Base-by-base conservation (phyloP, 768 basidiomycete genomes). In the Guyanaporus albipodus region DNA sequence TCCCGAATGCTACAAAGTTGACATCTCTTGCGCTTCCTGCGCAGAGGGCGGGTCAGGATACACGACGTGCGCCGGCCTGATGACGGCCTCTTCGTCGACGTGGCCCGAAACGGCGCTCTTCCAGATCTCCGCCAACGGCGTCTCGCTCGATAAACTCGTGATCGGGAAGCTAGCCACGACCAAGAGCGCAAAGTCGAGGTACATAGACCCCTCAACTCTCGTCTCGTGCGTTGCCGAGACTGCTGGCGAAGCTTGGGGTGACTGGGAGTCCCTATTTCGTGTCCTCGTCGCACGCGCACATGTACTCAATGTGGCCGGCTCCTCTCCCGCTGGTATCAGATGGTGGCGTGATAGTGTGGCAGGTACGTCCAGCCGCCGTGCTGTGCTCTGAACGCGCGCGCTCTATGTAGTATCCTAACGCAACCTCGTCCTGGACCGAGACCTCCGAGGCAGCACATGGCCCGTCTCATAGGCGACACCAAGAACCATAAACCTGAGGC, bases 241-340 rank as follows among this genome's bases (percentile, higher is more conserved):
- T 0, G 76, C 79, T 54, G 57, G 53, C n/a, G 49, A 74, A 46
- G 86, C 84, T 22, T 89, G 87, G 87, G 76, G 81, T 82, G 48
- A 67, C 83, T 69, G 21, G 8, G n/a, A 33, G 14, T 2, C 12
- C 36, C 23, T 19, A 15, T 45, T 26, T 26, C 19, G n/a, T n/a
- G n/a, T n/a, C n/a, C n/a, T 29, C 12, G n/a, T 6, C 2, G 1
- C 9, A 35, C n/a, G 11, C 52, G 57, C 14, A 51, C 23, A 5
- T 7, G 4, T n/a, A n/a, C n/a, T n/a, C n/a, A n/a, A n/a, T n/a
- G n/a, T n/a, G n/a, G n/a, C n/a, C 11, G 31, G 34, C 18, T 8
- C 9, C 6, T 12, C 8, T 21, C 27, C 7, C 14, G 21, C 6
- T 10, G 12, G 7, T 22, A 15, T 36, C 6, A 73, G 71, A 55